Evolutionary conservation across 2,329 filamentous ascomycete species (phyloP).

Genomic region (Colletotrichum australisinense): DNA sequence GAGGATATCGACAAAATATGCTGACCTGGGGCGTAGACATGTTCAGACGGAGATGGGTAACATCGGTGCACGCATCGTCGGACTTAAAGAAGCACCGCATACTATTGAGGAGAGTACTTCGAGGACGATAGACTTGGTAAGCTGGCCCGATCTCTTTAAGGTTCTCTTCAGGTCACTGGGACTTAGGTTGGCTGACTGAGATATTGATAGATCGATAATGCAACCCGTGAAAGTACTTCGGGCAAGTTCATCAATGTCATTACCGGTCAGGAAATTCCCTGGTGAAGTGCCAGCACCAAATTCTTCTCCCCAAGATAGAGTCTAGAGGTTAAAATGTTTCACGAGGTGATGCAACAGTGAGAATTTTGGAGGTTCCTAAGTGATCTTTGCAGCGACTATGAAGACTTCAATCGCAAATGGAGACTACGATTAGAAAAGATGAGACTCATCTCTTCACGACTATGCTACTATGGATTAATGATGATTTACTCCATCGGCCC

Average conservation of each 20-base stretch:
- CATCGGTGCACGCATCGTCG: conserved; percentile 44
- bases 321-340: too few species aligned
- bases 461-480: not conserved
- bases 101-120: conserved; percentile 48
- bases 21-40: conserved; percentile 39
- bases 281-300: conserved; percentile 16
- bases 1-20: not conserved
- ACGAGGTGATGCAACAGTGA: too few species aligned
- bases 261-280: conserved; percentile 33
- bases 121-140: conserved; percentile 42
- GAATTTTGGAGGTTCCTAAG: too few species aligned
- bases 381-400: too few species aligned
- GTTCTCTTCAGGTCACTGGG: not conserved
- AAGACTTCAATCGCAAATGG: too few species aligned
- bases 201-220: conserved; percentile 46
- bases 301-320: too few species aligned
- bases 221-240: conserved; percentile 42
- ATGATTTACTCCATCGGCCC: not conserved
- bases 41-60: conserved; percentile 57
- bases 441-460: not conserved
- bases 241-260: conserved; percentile 38
- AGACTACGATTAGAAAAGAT: too few species aligned
- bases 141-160: not conserved
- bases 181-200: not conserved
- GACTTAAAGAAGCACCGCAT: conserved; percentile 46